Evolutionary conservation across 352 stramenopile species (phyloP), one percentile per base, ranked within the genome.

Genomic region (Globisporangium parvum): DNA sequence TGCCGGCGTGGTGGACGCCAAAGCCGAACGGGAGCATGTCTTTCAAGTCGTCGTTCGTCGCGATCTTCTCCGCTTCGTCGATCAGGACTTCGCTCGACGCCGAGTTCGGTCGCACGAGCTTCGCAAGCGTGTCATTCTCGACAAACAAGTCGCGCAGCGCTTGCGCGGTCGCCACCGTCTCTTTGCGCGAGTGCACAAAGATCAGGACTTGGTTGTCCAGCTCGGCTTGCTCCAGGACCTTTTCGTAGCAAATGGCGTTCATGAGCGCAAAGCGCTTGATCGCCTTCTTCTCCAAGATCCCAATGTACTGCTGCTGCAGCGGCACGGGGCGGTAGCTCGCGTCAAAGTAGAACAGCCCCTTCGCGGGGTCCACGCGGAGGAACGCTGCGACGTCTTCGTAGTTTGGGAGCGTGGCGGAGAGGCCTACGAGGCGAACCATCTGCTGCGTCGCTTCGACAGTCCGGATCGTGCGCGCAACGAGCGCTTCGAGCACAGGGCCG

Each of bases 171-270:
- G 97, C 96, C 0, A 86, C 92, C 11, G 96, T 99, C 59, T 99
- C 97, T 37, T 98, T 98, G 40, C 98, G 91, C 35, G 94, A 98
- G 67, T 99, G 97, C 20, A 99, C 96, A 71, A 99, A 99, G 53
- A 99, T 99, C 2, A 99, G 71, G 40, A 99, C 93, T 61, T 99
- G 97, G 73, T 99, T 98, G 60, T 97, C 78, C 9, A 93, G 57
- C 69, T 95, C 80, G 8, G 94, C 93, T 62, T 99, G 95, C 40
- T 93, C 78, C 28, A 98, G 63, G 3, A 98, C 90, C 67, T 99
- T 99, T 58, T 99, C 97, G 67, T 99, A 99, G 62, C 96, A 99
- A 60, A 99, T 99, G 59, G 99, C 94, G 75, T 99, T 99, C 88
- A 99, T 98, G 66, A 99, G 75, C 45, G 97, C 86, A 62, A 99